Conservation (phyloP, 2,329 filamentous ascomycete species). For the Plenodomus tracheiphilus region DNA sequence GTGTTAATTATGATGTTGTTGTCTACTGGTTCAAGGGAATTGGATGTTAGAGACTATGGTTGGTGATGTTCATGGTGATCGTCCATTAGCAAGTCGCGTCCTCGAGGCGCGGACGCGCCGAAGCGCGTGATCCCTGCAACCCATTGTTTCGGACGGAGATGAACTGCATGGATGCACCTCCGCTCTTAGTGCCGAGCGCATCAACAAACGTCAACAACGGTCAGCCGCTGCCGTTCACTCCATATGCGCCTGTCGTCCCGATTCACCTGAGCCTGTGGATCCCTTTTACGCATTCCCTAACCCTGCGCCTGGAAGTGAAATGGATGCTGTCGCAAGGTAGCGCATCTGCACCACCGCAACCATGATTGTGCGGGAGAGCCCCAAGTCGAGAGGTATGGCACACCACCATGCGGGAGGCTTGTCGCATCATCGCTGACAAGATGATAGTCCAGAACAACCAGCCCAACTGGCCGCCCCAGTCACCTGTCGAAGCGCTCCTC, state of each 20-base stretch:
- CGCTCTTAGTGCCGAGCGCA: constrained; percentile 2
- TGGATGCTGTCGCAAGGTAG: constrained; percentile 26
- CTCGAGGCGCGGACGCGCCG: constrained; percentile 13
- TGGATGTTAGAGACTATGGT: background rate
- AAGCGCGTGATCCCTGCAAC: constrained; percentile 34
- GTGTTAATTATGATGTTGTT: background rate
- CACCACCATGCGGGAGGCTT: background rate
- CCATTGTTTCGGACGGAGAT: constrained; percentile 29
- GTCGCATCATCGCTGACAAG: constrained; percentile 17
- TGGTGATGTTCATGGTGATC: constrained; percentile 1
- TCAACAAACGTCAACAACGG: constrained; percentile 25
- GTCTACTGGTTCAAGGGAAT: background rate
- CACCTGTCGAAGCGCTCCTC: constrained; percentile 64
- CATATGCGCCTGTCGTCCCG: background rate
- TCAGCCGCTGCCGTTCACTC: constrained; percentile 2
- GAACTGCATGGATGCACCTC: background rate
- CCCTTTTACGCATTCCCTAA: constrained; percentile 4
- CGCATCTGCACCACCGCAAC: constrained; percentile 23
- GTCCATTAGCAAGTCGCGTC: constrained; percentile 11
- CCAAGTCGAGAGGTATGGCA: constrained; percentile 46
- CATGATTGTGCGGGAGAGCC: constrained; percentile 55
- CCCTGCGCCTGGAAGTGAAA: constrained; percentile 17
- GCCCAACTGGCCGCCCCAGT: constrained; percentile 64
- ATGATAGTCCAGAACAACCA: constrained; percentile 41
- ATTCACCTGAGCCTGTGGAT: background rate